Conservation (phyloP, 257 asterid species). For the Nicotiana paniculata region DNA sequence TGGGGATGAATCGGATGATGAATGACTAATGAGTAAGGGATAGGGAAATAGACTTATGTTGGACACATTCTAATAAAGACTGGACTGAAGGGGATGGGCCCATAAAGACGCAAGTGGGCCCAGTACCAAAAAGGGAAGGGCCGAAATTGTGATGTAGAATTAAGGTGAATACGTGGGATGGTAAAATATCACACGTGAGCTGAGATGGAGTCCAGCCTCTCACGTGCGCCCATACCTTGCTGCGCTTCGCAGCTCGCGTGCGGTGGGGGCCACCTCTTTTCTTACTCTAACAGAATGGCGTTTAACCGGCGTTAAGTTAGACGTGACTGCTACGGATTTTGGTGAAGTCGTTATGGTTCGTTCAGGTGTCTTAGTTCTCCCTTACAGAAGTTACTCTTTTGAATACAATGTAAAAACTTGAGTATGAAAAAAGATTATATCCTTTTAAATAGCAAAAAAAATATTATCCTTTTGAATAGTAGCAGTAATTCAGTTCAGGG, state of each 20-base stretch:
- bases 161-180: not conserved
- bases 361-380: not conserved
- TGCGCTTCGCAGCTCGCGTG: not conserved
- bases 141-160: not conserved
- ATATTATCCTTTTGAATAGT: no score
- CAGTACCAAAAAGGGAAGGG: not conserved
- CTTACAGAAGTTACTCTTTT: not conserved
- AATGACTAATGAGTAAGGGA: not conserved
- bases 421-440: no score
- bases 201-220: not conserved
- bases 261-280: not conserved
- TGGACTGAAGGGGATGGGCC: not conserved
- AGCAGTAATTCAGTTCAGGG: no score
- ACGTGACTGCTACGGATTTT: not conserved
- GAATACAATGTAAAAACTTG: no score
- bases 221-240: slow-evolving; percentile 5
- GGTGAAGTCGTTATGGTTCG: not conserved
- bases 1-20: not conserved
- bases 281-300: not conserved
- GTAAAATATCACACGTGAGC: not conserved
- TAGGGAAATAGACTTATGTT: not conserved
- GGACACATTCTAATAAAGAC: not conserved
- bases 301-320: not conserved
- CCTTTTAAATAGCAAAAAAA: no score
- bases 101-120: not conserved